Base-by-base conservation (phyloP, 768 basidiomycete species). In the Boletales sp. region DNA sequence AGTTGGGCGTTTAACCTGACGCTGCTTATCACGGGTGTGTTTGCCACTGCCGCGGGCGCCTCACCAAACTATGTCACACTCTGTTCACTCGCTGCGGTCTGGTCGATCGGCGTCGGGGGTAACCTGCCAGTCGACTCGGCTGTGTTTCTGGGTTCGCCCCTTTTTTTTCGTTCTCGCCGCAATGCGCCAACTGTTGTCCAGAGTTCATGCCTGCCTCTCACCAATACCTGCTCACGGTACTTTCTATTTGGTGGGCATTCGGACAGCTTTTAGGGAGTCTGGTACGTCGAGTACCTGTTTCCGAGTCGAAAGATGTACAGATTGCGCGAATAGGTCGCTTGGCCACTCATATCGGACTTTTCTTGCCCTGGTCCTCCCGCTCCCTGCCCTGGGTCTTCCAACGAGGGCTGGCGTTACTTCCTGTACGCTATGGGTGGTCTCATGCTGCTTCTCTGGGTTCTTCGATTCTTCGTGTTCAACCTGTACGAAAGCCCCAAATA, bases 171-270 rank as follows among this genome's bases (percentile, higher is more conserved):
- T 8, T 48, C 31, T 42, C 13, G 8, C 21, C 18, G 10, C 8
- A 10, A 11, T 13, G 13, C 28, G 21, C 25, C 18, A 41, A 57
- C n/a, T 5, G 15, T 42, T 14, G 2, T 11, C 30, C 48, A 83
- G 85, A 90, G 57, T 87, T 86, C 58, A 61, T 86, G 0, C 87
- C 87, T 0, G 77, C 78, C 3, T 79, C 80, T 1, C 85, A 89
- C 53, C 88, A 90, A 58, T 89, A 87, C 58, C 72, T 90, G 4
- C 71, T 90, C 32, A 88, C 87, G 0, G 70, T 89, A 13, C 73
- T 90, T 15, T 87, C 86, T 0, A 78, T 88, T 34, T 90, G 84
- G 83, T 90, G 88, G 88, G 83, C 84, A 6, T 73, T 89, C 32
- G 86, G 86, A 3, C 87, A 88, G 61, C 74, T 88, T 1, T 60